Evolutionary conservation across 2,329 filamentous ascomycete species (phyloP), one percentile per base, ranked within the genome.

Genomic region (Ilyonectria robusta): DNA sequence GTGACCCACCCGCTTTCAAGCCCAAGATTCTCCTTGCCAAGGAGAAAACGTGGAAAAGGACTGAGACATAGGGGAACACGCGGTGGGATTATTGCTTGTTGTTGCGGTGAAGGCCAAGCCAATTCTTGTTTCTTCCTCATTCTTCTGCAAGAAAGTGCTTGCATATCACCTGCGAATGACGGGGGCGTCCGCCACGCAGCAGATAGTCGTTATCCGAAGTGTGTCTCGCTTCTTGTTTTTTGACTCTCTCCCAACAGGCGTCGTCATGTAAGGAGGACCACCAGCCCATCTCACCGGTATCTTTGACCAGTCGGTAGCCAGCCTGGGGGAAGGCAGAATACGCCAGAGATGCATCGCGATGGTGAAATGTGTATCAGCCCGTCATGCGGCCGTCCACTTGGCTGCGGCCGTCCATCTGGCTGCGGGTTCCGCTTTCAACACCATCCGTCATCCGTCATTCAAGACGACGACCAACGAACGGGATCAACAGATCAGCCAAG

Each of bases 241-340:
- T 62, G 51, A 56, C 59, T 56, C 51, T 56, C 8, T 56, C 19
- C 59, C 50, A 42, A 33, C 59, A 62, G 59, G 40, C 37, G 9
- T 50, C 21, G 29, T 35, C 57, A 62, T 62, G 48, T 51, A 40
- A 29, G 46, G 40, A 21, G 35, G 17, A 8, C n/a, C 19, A 42
- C 42, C 31, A 9, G 11, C 31, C 31, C 11, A 33, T 33, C 31
- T 33, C 31, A 11, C 26, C 11, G 10, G n/a, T 48, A 23, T 35
- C 59, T 31, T 46, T 40, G 40, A 19, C 50, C 50, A 62, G 59
- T 62, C 59, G 40, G 50, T 62, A 54, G 59, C 44, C 50, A 29
- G 57, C 57, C 57, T 40, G 15, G 15, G 15, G 15, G 21, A 21
- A n/a, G 15, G 8, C 15, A n/a, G 40, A n/a, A 8, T 42, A n/a